phyloP scores from a whole-genome alignment of 495 filamentous ascomycete species.

The Daldinia childiae region DNA sequence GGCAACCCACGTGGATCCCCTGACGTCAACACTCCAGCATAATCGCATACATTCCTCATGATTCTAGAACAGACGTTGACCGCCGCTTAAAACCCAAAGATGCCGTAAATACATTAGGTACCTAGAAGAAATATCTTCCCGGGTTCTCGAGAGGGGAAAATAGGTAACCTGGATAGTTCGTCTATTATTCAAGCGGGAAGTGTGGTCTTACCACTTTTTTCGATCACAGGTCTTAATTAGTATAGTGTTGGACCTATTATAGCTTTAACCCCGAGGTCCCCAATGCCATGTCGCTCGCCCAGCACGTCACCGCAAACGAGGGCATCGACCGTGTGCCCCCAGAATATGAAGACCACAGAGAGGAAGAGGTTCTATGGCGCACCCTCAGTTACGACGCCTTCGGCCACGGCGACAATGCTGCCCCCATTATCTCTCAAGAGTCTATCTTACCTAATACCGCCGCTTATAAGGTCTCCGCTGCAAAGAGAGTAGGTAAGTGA shows the following conservation, averaged over 20 bases:
- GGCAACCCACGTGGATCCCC: constrained; percentile 21
- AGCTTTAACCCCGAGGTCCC: not conserved
- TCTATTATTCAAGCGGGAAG: not conserved
- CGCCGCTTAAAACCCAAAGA: not conserved
- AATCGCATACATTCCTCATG: constrained; percentile 12
- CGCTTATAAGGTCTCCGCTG: constrained; percentile 63
- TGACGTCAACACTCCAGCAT: constrained; percentile 37
- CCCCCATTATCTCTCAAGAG: constrained; percentile 3
- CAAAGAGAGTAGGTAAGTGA: constrained; percentile 59
- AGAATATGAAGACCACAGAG: constrained; percentile 27
- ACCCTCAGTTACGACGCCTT: constrained; percentile 42
- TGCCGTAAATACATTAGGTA: not conserved
- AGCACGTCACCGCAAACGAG: constrained; percentile 45
- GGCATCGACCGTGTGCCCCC: constrained; percentile 45
- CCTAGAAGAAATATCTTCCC: not conserved
- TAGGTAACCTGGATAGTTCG: not conserved
- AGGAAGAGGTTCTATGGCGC: constrained; percentile 38
- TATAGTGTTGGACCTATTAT: not conserved
- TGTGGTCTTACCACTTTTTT: not conserved
- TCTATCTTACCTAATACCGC: constrained; percentile 44
- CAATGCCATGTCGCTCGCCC: constrained; percentile 29
- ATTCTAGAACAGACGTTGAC: constrained; percentile 24
- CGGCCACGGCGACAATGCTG: constrained; percentile 19
- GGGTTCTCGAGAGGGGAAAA: not conserved
- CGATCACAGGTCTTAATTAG: not conserved